Percentiles rank a stretch among this genome's conserved stretches.
Evolutionary conservation across 345 rosid genomes (phyloP).

Genomic region (Citrus medica): DNA sequence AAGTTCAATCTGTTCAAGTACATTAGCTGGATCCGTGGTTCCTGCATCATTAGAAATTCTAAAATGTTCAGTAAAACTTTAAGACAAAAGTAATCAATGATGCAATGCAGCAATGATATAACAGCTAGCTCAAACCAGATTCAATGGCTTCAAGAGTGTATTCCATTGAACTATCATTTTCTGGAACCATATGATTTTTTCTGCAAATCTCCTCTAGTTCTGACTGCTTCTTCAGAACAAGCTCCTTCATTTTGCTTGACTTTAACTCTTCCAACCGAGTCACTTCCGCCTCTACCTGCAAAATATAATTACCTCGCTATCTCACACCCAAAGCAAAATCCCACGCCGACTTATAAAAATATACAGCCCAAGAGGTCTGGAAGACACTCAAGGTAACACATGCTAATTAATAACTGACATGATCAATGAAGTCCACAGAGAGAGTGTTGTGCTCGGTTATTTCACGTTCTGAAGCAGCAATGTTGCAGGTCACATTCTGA

Average conservation of each 20-base stretch:
- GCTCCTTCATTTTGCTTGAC: slow-evolving; percentile 95
- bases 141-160: slow-evolving; percentile 71
- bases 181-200: slow-evolving; percentile 78
- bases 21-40: slow-evolving; percentile 52
- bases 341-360: background rate
- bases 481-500: slow-evolving; percentile 83
- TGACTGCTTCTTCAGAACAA: slow-evolving; percentile 81
- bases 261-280: slow-evolving; percentile 80
- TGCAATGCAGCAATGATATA: background rate
- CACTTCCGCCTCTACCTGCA: slow-evolving; percentile 92
- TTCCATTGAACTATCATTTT: slow-evolving; percentile 56
- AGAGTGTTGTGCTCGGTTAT: slow-evolving; percentile 78
- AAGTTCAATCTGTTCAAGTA: slow-evolving; percentile 79
- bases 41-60: slow-evolving; percentile 35
- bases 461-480: slow-evolving; percentile 96
- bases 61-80: background rate
- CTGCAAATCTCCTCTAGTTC: slow-evolving; percentile 91
- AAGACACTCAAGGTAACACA: background rate
- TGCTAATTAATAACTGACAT: slow-evolving; percentile 44
- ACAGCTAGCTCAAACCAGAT: slow-evolving; percentile 48
- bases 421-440: slow-evolving; percentile 70
- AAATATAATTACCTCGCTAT: slow-evolving; percentile 8
- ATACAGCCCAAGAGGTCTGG: background rate
- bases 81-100: background rate
- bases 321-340: background rate